Evolutionary conservation across 2,329 filamentous ascomycete species (phyloP), one percentile per base, ranked within the genome.

Genomic region (Coniochaeta pulveracea): DNA sequence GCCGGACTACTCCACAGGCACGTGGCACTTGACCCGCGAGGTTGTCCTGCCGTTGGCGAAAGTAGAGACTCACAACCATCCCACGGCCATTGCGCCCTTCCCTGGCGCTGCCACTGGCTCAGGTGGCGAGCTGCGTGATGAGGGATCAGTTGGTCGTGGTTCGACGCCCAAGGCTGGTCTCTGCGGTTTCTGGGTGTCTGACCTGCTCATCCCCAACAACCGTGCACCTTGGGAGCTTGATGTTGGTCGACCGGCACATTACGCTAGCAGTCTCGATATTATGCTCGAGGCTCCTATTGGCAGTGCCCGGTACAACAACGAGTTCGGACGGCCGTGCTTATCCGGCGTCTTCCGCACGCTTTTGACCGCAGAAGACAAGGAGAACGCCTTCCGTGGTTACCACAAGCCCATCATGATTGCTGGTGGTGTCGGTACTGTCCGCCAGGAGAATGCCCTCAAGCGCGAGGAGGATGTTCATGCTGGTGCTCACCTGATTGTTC

Each of bases 391-490:
- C 49, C 73, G 89, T 45, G 91, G 91, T 16, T 98, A 93, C 54
- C 91, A 96, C 60, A 98, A 98, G 63, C 91, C 91, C 8, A 95
- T 94, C 55, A 93, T 95, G 85, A 85, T 98, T 60, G 91, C 91
- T 40, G 91, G 91, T 51, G 91, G 91, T 51, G 76, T 96, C 22
- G 91, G 91, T 31, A 94, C 84, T 5, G 89, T 96, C 19, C 67
- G 91, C 37, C 89, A 91, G 10, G 79, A 89, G 47, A 84, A 94
- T 51, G 89, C 91, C 3, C 67, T 95, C 38, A 98, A 98, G 61
- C 72, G 83, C 40, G 74, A 80, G 7, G 67, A 72, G 10, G 67
- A 84, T 40, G 91, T 98, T 12, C 78, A 79, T 34, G 73, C 86
- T 33, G 89, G 86, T n/a, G 86, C 88, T 12, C 84, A 89, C 52